Base-by-base conservation (phyloP, 176 grass and related monocot species). In the Olyra latifolia region DNA sequence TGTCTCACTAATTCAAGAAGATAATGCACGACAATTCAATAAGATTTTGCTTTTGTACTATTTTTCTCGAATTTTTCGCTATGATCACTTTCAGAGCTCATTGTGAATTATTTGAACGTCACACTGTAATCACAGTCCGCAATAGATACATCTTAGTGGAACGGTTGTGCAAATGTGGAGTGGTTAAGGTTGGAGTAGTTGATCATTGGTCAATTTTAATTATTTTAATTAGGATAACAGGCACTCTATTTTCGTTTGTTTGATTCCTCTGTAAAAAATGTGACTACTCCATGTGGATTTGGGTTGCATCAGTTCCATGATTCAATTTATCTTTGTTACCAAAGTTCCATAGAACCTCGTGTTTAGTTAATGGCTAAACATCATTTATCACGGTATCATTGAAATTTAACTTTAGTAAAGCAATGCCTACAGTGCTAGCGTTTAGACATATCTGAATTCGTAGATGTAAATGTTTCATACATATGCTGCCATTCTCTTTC, bases 111-210 rank as follows among this genome's bases (percentile, higher is more conserved):
- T 76, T 23, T 6, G 6, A 49, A 4, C n/a, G 10, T 68, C 7
- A 47, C 49, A 60, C 52, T 42, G 59, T 28, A 66, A 39, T 38
- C 25, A 48, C 23, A 45, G 41, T 60, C 56, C 2, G 19, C 7
- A 30, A 13, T 71, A 46, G 29, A 10, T 50, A 30, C 47, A n/a
- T 55, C 27, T 32, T 80, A 56, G 24, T 86, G 27, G 69, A 83
- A 64, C 47, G 23, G 17, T 65, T 84, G 57, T n/a, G 23, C 47
- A 71, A 14, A 10, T 20, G 22, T 44, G 35, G 38, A 68, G 72
- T 74, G 20, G 71, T 55, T 66, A 28, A 62, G 30, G 35, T 75
- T 79, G 77, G 50, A 41, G 47, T 35, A 57, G 77, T 56, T 43
- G 5, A 6, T n/a, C 41, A 46, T 2, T 30, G 7, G 8, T 35